Evolutionary conservation across 2,329 filamentous ascomycete species (phyloP).

Genomic region (Coniochaeta hoffmannii): DNA sequence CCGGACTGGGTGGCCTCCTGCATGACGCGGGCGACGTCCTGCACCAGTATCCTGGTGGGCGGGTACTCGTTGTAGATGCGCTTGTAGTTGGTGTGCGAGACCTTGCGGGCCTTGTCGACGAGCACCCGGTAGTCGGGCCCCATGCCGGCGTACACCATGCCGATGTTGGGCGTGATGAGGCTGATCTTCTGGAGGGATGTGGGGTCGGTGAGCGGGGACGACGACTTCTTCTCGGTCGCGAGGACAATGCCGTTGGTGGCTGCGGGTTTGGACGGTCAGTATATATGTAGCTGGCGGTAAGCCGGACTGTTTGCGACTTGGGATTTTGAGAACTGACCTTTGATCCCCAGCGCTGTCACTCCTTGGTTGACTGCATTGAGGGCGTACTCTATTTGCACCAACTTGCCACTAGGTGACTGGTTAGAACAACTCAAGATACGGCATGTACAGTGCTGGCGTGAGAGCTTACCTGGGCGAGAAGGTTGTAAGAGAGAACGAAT

Average conservation of each 20-base stretch:
- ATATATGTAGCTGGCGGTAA: not conserved
- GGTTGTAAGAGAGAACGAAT: constrained; percentile 98
- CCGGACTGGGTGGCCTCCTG: constrained; percentile 98
- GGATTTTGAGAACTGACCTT: constrained; percentile 65
- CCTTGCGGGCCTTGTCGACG: constrained; percentile 96
- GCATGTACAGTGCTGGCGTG: constrained; percentile 5
- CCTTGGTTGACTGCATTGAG: constrained; percentile 98
- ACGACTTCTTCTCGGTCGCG: constrained; percentile 98
- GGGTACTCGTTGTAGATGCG: constrained; percentile 99
- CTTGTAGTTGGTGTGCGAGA: constrained; percentile 98
- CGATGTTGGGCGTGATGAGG: constrained; percentile 96
- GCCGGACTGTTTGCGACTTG: too few species aligned
- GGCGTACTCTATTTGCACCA: constrained; percentile 98
- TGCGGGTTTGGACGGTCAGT: constrained; percentile 30
- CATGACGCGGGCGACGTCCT: constrained; percentile 96
- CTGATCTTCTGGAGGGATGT: constrained; percentile 95
- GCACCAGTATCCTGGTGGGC: constrained; percentile 97
- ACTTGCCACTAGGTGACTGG: constrained; percentile 68
- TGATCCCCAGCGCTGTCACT: constrained; percentile 96
- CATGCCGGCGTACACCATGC: constrained; percentile 99
- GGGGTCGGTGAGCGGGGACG: constrained; percentile 91
- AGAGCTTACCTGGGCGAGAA: constrained; percentile 91
- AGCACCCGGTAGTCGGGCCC: constrained; percentile 96
- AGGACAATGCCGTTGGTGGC: constrained; percentile 98
- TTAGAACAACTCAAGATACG: constrained; percentile 12